Percentiles rank a stretch among this genome's conserved stretches.
Conservation (phyloP, 1,284 basidiomycete species). For the Pseudozyma hubeiensis region DNA sequence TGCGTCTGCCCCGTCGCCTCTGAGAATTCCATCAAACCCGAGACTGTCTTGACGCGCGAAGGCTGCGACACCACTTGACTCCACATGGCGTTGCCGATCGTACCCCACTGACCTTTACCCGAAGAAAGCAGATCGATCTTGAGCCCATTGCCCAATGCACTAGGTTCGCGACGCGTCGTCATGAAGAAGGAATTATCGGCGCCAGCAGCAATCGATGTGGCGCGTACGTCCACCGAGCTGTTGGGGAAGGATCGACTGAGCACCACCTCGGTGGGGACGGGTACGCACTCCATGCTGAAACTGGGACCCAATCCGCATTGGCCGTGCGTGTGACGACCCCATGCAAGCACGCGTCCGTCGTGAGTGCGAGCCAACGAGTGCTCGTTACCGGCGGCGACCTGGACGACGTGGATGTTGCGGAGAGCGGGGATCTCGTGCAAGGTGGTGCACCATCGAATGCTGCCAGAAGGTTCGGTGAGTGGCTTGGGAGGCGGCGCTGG, state of each 20-base stretch:
- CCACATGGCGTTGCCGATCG: slow-evolving; percentile 84
- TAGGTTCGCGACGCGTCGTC: slow-evolving; percentile 30
- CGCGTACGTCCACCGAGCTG: slow-evolving; percentile 66
- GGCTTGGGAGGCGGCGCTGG: slow-evolving; percentile 48
- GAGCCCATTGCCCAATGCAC: slow-evolving; percentile 5
- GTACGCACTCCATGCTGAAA: slow-evolving; percentile 79
- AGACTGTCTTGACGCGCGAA: slow-evolving; percentile 81
- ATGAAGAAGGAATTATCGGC: slow-evolving; percentile 64
- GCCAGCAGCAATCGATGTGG: slow-evolving; percentile 57
- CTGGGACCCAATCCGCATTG: slow-evolving; percentile 84
- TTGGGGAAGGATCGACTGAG: slow-evolving; percentile 76
- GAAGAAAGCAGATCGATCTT: slow-evolving; percentile 79
- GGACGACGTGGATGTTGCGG: slow-evolving; percentile 75
- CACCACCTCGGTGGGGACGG: slow-evolving; percentile 85
- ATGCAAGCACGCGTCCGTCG: slow-evolving; percentile 78
- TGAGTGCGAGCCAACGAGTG: slow-evolving; percentile 76
- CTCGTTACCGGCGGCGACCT: slow-evolving; percentile 80
- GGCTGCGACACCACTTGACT: slow-evolving; percentile 80
- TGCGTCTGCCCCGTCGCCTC: slow-evolving; percentile 65
- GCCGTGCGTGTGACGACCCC: slow-evolving; percentile 70
- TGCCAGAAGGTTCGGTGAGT: slow-evolving; percentile 66
- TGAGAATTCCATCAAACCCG: slow-evolving; percentile 76
- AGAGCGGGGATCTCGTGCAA: slow-evolving; percentile 85
- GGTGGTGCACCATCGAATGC: slow-evolving; percentile 78
- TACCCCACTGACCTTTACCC: slow-evolving; percentile 86